Evolutionary conservation across 2,329 filamentous ascomycete species (phyloP), one percentile per base, ranked within the genome.

Genomic region (Helotiales sp.): DNA sequence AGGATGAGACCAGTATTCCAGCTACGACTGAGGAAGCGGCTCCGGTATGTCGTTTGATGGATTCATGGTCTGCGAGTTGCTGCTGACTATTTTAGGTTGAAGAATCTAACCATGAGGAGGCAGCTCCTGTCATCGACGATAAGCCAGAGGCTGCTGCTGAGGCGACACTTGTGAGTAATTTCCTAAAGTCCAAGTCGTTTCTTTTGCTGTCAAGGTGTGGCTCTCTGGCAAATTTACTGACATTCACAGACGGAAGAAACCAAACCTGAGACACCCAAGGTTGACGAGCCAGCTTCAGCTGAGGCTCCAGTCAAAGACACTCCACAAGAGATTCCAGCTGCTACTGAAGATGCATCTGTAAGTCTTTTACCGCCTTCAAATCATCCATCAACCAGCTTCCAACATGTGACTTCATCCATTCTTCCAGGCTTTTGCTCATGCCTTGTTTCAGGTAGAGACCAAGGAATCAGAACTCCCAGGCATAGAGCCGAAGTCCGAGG

Each of bases 251-350:
- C 13, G 15, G 22, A 27, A 17, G 40, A 46, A 46, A 22, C 15
- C 6, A 46, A 46, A 25, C n/a, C 12, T 3, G 54, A 58, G 36
- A 34, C 54, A 31, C 13, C 15, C 12, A 51, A 57, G 31, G 40
- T 27, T 47, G 55, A 55, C 15, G 55, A 61, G 40, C 34, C 13
- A 33, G 34, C 9, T 33, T 27, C 19, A 29, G 54, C 22, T 19
- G 54, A n/a, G n/a, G n/a, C n/a, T n/a, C n/a, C n/a, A n/a, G n/a
- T n/a, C n/a, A n/a, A n/a, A n/a, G n/a, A n/a, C n/a, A n/a, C n/a
- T n/a, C n/a, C n/a, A n/a, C n/a, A 50, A 27, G 46, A 56, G 19
- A 51, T 27, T n/a, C 36, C 56, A 22, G 55, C 52, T 36, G 36
- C 50, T 27, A 12, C 34, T 2, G 51, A 54, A 25, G 51, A 54